Evolutionary conservation across 1,284 basidiomycete genomes (phyloP).

Genomic region (Puccinia hordei): DNA sequence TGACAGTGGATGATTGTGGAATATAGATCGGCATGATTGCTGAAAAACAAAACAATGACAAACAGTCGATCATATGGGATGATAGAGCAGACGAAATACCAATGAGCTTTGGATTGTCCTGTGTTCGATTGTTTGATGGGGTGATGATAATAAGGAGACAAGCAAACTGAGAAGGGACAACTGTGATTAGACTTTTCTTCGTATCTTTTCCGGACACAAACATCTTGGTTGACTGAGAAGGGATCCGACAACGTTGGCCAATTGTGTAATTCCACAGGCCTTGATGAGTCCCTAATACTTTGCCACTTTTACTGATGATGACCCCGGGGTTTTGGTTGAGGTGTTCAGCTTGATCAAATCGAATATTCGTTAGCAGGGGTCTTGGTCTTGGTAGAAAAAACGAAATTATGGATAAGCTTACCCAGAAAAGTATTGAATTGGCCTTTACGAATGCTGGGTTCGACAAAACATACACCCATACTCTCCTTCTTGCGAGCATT

Average conservation of each 20-base stretch:
- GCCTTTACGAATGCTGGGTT: constrained; percentile 66
- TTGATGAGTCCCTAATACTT: constrained; percentile 67
- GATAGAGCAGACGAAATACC: neutral
- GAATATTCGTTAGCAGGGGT: neutral
- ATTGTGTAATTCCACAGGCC: constrained; percentile 89
- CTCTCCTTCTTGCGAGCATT: constrained; percentile 81
- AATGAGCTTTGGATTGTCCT: neutral
- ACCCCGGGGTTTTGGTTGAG: constrained; percentile 69
- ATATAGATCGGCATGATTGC: constrained; percentile 70
- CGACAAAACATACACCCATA: constrained; percentile 97
- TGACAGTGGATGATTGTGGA: constrained; percentile 63
- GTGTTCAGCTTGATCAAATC: constrained; percentile 69
- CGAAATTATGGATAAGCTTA: constrained; percentile 58
- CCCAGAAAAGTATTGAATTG: constrained; percentile 76
- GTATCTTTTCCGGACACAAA: constrained; percentile 77
- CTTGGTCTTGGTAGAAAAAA: constrained; percentile 50
- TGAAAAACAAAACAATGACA: constrained; percentile 54
- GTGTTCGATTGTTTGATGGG: constrained; percentile 5
- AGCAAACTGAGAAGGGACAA: constrained; percentile 72
- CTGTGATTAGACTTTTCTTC: constrained; percentile 67
- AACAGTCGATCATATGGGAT: constrained; percentile 15
- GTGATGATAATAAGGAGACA: constrained; percentile 56
- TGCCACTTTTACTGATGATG: constrained; percentile 69
- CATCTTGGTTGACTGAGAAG: constrained; percentile 68
- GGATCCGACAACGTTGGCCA: constrained; percentile 73